Conservation (phyloP, 768 basidiomycete genomes). For the Podaxis rugospora region DNA sequence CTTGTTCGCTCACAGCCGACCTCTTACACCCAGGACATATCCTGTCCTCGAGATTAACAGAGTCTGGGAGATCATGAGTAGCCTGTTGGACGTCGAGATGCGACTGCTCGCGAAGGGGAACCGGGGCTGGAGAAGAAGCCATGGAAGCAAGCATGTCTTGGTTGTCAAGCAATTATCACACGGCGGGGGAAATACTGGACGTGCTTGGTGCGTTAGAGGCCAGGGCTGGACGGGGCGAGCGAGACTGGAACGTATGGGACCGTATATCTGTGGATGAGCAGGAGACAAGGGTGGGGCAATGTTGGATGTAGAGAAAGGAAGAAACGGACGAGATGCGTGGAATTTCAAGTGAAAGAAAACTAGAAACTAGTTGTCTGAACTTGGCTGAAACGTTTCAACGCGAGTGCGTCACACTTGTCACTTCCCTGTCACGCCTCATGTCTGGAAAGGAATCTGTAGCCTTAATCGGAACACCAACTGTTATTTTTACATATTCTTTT, state of each 20-base stretch:
- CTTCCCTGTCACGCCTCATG: background rate
- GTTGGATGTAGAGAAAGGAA: background rate
- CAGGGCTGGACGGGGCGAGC: background rate
- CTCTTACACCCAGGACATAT: slow-evolving; percentile 80
- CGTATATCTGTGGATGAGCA: background rate
- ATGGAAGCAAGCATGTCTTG: slow-evolving; percentile 23
- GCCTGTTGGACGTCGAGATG: slow-evolving; percentile 27
- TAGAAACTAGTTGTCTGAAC: background rate
- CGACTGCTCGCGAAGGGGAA: slow-evolving; percentile 32
- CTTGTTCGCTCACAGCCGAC: slow-evolving; percentile 75
- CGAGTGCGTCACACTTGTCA: slow-evolving; percentile 7
- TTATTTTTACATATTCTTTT: background rate
- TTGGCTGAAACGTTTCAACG: slow-evolving; percentile 7
- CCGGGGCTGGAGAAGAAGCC: slow-evolving; percentile 13
- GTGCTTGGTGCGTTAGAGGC: background rate
- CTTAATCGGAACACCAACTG: background rate
- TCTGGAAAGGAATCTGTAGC: background rate
- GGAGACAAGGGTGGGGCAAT: background rate
- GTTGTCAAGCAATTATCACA: slow-evolving; percentile 14
- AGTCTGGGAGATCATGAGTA: slow-evolving; percentile 18
- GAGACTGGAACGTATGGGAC: background rate
- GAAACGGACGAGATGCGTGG: background rate
- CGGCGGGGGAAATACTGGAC: background rate
- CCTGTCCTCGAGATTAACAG: slow-evolving; percentile 44
- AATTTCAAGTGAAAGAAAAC: slow-evolving; percentile 3